phyloP scores from a whole-genome alignment of 345 rosid species.

The Kernera saxatilis region DNA sequence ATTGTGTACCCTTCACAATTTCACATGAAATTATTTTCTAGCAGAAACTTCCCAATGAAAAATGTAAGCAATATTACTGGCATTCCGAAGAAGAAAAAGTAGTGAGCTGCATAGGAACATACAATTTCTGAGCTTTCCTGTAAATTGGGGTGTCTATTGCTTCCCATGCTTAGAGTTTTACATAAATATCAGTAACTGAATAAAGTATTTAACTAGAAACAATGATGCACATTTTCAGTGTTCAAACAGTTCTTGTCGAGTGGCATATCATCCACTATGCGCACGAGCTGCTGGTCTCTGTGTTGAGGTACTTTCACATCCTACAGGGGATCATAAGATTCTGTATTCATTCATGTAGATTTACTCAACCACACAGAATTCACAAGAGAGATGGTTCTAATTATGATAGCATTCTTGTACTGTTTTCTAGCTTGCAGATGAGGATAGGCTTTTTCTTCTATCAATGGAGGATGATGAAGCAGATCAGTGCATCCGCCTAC shows the following conservation, averaged over 20 bases:
- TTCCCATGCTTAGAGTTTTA: neutral
- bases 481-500: conserved; percentile 83
- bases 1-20: neutral
- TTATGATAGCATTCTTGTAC: neutral
- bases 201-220: neutral
- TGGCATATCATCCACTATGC: conserved; percentile 98
- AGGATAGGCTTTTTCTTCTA: conserved; percentile 79
- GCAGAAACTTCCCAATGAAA: neutral
- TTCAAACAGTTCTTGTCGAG: conserved; percentile 83
- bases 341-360: neutral
- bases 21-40: neutral
- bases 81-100: neutral
- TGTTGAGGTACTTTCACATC: conserved; percentile 67
- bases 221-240: conserved; percentile 46
- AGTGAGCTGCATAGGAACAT: neutral
- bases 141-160: neutral
- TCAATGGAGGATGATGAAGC: conserved; percentile 84
- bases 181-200: neutral
- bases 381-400: neutral
- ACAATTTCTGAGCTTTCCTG: neutral
- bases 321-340: conserved; percentile 4
- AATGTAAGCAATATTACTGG: neutral
- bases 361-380: conserved; percentile 6
- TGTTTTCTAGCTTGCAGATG: conserved; percentile 74
- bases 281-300: conserved; percentile 99